These are phyloP conservation scores for Ophidiomyces ophidiicola DNA, from an alignment of 2,329 filamentous ascomycete species.

Conservation along the genomic window DNA sequence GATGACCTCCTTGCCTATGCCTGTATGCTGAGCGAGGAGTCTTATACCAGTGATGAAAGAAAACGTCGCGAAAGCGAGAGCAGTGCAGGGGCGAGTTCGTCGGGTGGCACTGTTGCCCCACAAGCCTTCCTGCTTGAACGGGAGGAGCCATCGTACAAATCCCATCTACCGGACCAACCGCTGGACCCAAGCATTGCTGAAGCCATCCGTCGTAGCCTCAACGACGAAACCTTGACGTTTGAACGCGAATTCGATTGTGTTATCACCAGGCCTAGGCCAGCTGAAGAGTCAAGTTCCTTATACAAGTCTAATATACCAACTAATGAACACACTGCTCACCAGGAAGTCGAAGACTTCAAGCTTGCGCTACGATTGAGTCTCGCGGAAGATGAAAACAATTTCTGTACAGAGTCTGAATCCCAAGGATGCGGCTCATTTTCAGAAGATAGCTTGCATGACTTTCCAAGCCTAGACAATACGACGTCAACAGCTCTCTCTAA, in stretches of 20 bases:
- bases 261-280: not conserved
- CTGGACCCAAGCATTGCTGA: slow-evolving; percentile 50
- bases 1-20: slow-evolving; percentile 54
- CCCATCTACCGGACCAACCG: slow-evolving; percentile 33
- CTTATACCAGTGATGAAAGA: slow-evolving; percentile 38
- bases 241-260: slow-evolving; percentile 14
- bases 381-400: slow-evolving; percentile 39
- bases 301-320: slow-evolving; percentile 17
- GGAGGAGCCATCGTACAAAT: not conserved
- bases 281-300: not conserved
- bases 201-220: slow-evolving; percentile 45
- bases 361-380: slow-evolving; percentile 52
- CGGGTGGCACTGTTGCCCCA: slow-evolving; percentile 27
- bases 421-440: not conserved
- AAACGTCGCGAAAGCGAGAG: slow-evolving; percentile 34
- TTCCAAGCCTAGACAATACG: slow-evolving; percentile 22
- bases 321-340: slow-evolving; percentile 30
- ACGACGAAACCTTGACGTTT: slow-evolving; percentile 21
- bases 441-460: slow-evolving; percentile 1
- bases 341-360: slow-evolving; percentile 47
- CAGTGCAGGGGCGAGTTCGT: slow-evolving; percentile 31
- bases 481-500: slow-evolving; percentile 19
- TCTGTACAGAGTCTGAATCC: not conserved
- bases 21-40: slow-evolving; percentile 49
- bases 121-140: slow-evolving; percentile 21